A percentile compares a stretch with the other conserved stretches of the same genome.
Conservation (phyloP, 768 basidiomycete species). For the Cystofilobasidium bisporidii region DNA sequence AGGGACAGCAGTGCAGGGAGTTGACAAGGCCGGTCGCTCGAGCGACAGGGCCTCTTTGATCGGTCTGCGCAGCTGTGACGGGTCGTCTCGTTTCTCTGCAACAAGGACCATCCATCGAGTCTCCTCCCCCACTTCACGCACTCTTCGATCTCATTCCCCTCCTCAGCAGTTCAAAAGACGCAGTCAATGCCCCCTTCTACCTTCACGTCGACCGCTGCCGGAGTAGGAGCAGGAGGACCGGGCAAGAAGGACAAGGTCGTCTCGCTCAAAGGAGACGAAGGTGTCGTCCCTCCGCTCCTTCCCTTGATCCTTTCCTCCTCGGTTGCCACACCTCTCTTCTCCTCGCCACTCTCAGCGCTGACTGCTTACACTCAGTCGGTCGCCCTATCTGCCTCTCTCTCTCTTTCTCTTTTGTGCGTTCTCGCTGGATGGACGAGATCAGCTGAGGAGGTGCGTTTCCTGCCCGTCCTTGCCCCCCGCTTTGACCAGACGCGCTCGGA, state of each 20-base stretch:
- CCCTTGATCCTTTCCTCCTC: background rate
- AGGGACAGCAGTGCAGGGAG: too few species aligned
- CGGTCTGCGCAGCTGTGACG: too few species aligned
- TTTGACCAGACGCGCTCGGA: background rate
- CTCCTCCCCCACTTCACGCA: too few species aligned
- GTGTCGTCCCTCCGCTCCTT: background rate
- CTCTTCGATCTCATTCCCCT: too few species aligned
- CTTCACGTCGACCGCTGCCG: background rate
- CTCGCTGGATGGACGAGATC: too few species aligned
- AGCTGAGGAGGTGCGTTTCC: constrained; percentile 21
- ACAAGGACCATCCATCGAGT: too few species aligned
- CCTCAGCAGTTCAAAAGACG: too few species aligned
- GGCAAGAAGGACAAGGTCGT: constrained; percentile 27
- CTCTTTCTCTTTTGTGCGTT: too few species aligned
- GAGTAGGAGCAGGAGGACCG: background rate
- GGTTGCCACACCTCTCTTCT: background rate
- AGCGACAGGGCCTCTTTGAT: too few species aligned
- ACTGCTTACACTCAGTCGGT: background rate
- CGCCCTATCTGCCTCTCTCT: too few species aligned
- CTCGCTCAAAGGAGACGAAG: constrained; percentile 24
- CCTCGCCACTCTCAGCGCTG: background rate
- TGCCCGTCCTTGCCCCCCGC: background rate
- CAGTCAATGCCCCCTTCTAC: background rate
- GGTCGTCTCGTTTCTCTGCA: too few species aligned
- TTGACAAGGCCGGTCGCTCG: too few species aligned